Evolutionary conservation across 2,329 filamentous ascomycete species (phyloP), one percentile per base, ranked within the genome.

Genomic region (Penicillium carneum): DNA sequence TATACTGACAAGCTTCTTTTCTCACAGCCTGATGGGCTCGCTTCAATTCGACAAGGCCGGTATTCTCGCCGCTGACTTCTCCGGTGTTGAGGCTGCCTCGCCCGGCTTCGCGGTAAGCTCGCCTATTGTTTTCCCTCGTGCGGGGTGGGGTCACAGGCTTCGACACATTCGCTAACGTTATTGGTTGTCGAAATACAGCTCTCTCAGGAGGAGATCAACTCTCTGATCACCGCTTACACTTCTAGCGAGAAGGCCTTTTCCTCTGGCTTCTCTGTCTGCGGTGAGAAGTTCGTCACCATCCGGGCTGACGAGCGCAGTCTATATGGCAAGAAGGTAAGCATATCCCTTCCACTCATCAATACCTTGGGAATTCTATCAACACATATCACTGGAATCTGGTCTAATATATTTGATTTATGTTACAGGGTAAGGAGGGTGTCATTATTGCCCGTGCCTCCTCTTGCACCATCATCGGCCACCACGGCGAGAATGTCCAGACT

Each of bases 391-490:
- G 0, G 26, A 18, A 45, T 57, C 4, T 11, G n/a, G 59, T 8
- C 41, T 36, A 23, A 59, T 65, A 48, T 61, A n/a, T 38, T 48
- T 31, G 16, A 33, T 26, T 46, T 42, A 31, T 20, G 42, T 68
- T 66, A 11, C 65, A 91, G 89, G 92, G 91, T 71, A 91, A 89
- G 77, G 87, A 89, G 76, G 95, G 95, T 68, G 81, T 97, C 73
- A 84, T 90, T 75, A 87, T 95, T 72, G 88, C 89, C 80, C 96
- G 96, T 85, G 96, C 94, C 73, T 89, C 85, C 74, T 90, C 96
- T 81, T 92, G 93, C 70, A 88, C 98, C 77, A 87, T 99, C 76
- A 82, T 99, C 77, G 90, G 88, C 70, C 92, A 97, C 84, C 92
- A 98, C 84, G 84, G 84, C 69, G 92, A 96, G 78, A 77, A 78